These are phyloP conservation scores for Claviceps sorghi DNA, from an alignment of 2,329 filamentous ascomycete genomes.

Conservation along the genomic window DNA sequence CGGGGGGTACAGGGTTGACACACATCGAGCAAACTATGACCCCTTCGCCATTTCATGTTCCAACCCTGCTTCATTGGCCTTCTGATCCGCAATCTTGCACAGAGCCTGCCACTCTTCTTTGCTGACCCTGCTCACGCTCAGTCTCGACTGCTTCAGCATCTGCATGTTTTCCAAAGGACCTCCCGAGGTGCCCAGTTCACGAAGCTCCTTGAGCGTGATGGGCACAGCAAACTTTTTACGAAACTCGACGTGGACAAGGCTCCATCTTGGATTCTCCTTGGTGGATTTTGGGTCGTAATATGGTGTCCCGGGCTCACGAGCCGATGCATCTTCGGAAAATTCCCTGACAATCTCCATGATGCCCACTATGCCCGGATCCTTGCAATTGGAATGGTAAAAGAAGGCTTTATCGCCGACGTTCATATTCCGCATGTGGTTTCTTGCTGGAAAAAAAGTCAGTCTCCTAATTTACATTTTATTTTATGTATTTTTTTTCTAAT, in stretches of 20 bases:
- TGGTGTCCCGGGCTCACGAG: conserved; percentile 28
- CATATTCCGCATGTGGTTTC: conserved; percentile 87
- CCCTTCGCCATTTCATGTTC: conserved; percentile 16
- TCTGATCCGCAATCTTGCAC: conserved; percentile 33
- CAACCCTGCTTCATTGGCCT: conserved; percentile 23
- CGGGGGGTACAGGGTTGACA: neutral
- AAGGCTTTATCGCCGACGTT: conserved; percentile 83
- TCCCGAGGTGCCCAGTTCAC: conserved; percentile 41
- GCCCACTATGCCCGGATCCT: conserved; percentile 73
- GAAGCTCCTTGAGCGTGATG: conserved; percentile 58
- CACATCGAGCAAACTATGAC: neutral
- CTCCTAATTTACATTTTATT: no score
- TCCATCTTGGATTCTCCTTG: conserved; percentile 49
- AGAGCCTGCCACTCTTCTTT: conserved; percentile 51
- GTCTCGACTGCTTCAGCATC: conserved; percentile 62
- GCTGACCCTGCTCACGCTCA: conserved; percentile 64
- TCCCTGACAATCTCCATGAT: conserved; percentile 82
- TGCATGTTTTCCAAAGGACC: conserved; percentile 60
- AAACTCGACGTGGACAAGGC: conserved; percentile 77
- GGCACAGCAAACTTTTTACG: conserved; percentile 63
- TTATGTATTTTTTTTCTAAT: no score
- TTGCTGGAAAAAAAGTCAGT: conserved; percentile 31
- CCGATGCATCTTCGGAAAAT: conserved; percentile 52
- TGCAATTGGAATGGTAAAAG: conserved; percentile 94
- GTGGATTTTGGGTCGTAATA: conserved; percentile 74